Conservation (phyloP, 2,329 filamentous ascomycete genomes). For the Chalaropsis ovoidea region DNA sequence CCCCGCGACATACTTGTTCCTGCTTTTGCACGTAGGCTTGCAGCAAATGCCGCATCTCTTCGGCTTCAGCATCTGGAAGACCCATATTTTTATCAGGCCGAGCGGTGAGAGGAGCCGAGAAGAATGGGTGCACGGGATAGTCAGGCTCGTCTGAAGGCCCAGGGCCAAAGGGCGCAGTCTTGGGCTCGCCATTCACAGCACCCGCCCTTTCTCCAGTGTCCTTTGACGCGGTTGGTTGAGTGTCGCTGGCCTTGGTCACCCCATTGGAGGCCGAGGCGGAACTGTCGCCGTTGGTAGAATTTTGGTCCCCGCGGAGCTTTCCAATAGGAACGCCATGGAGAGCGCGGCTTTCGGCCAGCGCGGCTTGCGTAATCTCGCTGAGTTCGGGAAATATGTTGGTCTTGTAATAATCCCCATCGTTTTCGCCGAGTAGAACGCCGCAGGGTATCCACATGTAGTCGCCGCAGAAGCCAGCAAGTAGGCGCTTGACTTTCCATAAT, state of each 20-base stretch:
- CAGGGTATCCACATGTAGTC: slow-evolving; percentile 61
- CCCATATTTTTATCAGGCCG: slow-evolving; percentile 60
- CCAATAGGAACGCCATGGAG: slow-evolving; percentile 9
- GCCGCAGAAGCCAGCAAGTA: slow-evolving; percentile 63
- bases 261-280: not conserved
- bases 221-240: not conserved
- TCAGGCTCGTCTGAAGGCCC: slow-evolving; percentile 19
- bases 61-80: slow-evolving; percentile 62
- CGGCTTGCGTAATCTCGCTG: slow-evolving; percentile 30
- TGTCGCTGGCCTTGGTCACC: not conserved
- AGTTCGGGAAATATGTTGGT: slow-evolving; percentile 38
- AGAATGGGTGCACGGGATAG: slow-evolving; percentile 63
- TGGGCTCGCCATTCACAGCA: not conserved
- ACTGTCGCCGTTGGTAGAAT: not conserved
- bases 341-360: slow-evolving; percentile 18
- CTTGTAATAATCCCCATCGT: slow-evolving; percentile 47
- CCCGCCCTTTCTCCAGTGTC: not conserved
- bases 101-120: slow-evolving; percentile 52
- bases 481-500: slow-evolving; percentile 62
- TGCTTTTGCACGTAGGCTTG: slow-evolving; percentile 76
- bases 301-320: not conserved
- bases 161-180: not conserved
- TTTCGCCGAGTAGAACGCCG: slow-evolving; percentile 45
- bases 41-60: slow-evolving; percentile 64
- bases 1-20: slow-evolving; percentile 67